phyloP scores from a whole-genome alignment of 2,329 filamentous ascomycete species.

The Domatiomyces catenatus region DNA sequence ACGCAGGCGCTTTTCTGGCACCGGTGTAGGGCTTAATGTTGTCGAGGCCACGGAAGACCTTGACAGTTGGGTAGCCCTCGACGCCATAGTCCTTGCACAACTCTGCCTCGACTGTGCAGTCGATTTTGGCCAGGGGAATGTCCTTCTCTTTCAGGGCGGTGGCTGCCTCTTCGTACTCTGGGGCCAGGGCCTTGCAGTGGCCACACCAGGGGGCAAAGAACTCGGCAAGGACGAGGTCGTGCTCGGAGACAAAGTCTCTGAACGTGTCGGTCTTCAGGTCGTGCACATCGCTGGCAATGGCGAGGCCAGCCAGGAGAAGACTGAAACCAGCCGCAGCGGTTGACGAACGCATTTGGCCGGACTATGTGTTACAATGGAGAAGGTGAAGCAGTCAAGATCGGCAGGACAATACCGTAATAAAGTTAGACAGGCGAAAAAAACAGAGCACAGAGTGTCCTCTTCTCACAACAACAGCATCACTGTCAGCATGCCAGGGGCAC shows the following conservation, averaged over 20 bases:
- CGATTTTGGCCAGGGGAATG: conserved; percentile 38
- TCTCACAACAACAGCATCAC: background rate
- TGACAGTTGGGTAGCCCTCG: conserved; percentile 95
- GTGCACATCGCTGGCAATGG: conserved; percentile 56
- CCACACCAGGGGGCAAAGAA: conserved; percentile 97
- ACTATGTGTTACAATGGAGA: background rate
- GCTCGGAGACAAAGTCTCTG: conserved; percentile 65
- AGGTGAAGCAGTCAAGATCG: background rate
- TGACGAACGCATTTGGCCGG: background rate
- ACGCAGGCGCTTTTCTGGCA: conserved; percentile 69
- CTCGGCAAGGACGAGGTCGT: conserved; percentile 85
- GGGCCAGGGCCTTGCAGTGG: conserved; percentile 90
- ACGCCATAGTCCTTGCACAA: conserved; percentile 83
- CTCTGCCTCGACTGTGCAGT: conserved; percentile 88
- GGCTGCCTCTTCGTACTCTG: conserved; percentile 36
- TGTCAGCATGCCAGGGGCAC: background rate
- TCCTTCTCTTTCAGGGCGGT: conserved; percentile 34
- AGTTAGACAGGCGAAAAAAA: background rate
- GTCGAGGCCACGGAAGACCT: conserved; percentile 89
- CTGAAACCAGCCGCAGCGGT: too few relatives aligned
- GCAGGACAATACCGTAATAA: background rate
- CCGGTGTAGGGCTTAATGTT: conserved; percentile 71
- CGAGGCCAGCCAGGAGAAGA: conserved; percentile 22
- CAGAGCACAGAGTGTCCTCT: background rate
- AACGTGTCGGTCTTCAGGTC: conserved; percentile 79